Evolutionary conservation across 495 filamentous ascomycete species (phyloP).

Genomic region (Podospora pseudopauciseta): DNA sequence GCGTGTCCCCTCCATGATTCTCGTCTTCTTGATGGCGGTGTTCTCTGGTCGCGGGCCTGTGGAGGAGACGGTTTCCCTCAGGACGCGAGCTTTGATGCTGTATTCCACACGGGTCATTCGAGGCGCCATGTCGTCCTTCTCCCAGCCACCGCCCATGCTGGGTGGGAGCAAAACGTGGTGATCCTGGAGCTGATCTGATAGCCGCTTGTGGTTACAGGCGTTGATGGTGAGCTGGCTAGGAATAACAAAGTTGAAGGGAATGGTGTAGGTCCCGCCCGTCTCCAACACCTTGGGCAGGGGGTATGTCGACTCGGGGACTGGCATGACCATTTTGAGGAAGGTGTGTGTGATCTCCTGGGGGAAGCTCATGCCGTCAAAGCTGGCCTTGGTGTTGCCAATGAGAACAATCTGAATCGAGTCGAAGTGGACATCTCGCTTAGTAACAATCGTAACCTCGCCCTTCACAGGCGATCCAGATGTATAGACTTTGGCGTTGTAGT

Average conservation of each 20-base stretch:
- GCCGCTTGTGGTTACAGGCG: slow-evolving; percentile 45
- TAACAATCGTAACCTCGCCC: slow-evolving; percentile 53
- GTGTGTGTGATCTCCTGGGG: slow-evolving; percentile 47
- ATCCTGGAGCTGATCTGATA: slow-evolving; percentile 57
- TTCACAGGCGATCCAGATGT: slow-evolving; percentile 45
- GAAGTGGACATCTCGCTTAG: slow-evolving; percentile 64
- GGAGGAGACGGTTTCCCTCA: slow-evolving; percentile 31
- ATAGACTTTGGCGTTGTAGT: slow-evolving; percentile 48
- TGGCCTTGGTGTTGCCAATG: slow-evolving; percentile 57
- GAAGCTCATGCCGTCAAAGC: slow-evolving; percentile 39
- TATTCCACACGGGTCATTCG: slow-evolving; percentile 78
- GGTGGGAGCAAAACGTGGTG: slow-evolving; percentile 80
- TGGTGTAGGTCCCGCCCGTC: slow-evolving; percentile 60
- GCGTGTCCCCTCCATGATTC: slow-evolving; percentile 47
- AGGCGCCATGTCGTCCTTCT: slow-evolving; percentile 77
- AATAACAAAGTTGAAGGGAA: slow-evolving; percentile 87
- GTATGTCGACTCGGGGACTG: slow-evolving; percentile 63
- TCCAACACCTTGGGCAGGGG: slow-evolving; percentile 67
- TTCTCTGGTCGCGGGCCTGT: background rate
- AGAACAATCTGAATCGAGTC: slow-evolving; percentile 78
- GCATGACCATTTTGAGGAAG: slow-evolving; percentile 82
- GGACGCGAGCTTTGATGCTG: slow-evolving; percentile 57
- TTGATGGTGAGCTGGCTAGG: slow-evolving; percentile 64
- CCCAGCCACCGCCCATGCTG: slow-evolving; percentile 63
- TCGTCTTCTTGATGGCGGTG: slow-evolving; percentile 22